Evolutionary conservation across 768 basidiomycete species (phyloP), one percentile per base, ranked within the genome.

Genomic region (Hemileccinum impolitum): DNA sequence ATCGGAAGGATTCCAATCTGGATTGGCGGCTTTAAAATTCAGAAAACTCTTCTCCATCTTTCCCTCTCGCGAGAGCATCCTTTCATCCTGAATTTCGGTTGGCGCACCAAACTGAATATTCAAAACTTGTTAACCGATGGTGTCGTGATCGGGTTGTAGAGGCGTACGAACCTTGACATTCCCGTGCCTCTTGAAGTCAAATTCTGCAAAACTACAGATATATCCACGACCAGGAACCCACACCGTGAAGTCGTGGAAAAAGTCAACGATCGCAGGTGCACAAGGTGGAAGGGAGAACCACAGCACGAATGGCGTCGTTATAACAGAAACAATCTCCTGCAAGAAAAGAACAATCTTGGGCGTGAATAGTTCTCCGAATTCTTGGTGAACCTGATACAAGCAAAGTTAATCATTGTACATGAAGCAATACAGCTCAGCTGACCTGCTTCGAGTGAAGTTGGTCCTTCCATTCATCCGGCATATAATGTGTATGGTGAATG

Each of bases 1-100:
- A 63, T 99, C 94, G 0, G 82, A 75, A 0, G 95, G 95, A 53
- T 81, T 87, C 95, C 95, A 99, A 51, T 93, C 90, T 11, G 95
- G 95, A 70, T 97, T 90, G 1, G 92, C 87, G 37, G 92, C 92
- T 72, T 94, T 95, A 77, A 96, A 96, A 62, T 89, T 91, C 28
- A 95, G 73, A 72, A 96, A 90, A 66, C 88, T 91, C 73, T 98
- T 96, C 75, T 99, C 96, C 94, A 99, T 97, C 78, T 99, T 99
- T 31, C 91, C 91, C 57, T 95, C 88, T 53, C 89, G 90, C 5
- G 89, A 90, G 59, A 88, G 75, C 76, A 88, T 85, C 51, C 81
- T 81, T 57, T 83, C 82, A 55, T 92, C 87, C 12, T 75, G 72
- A 8, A 77, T 79, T 34, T 74, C 70, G 4, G 80, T 76, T 1